These are phyloP conservation scores for Bruguiera gymnorhiza DNA, from an alignment of 345 rosid species.

Conservation along the genomic window DNA sequence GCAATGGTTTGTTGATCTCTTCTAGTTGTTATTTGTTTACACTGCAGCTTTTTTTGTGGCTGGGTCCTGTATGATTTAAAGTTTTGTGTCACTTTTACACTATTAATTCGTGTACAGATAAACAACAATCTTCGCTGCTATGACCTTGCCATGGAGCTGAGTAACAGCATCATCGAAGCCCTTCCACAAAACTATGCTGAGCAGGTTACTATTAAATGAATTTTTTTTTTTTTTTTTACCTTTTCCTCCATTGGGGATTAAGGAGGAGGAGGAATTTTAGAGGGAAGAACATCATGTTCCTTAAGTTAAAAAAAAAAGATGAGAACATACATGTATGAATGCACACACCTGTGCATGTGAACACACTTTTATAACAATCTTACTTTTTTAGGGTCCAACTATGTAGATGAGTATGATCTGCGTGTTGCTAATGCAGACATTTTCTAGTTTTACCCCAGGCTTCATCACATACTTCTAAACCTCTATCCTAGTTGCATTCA, in stretches of 20 bases:
- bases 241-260: not conserved
- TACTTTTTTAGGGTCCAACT: too few relatives aligned
- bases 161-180: slow-evolving; percentile 84
- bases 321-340: too few relatives aligned
- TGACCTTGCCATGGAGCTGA: slow-evolving; percentile 96
- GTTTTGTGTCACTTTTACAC: slow-evolving; percentile 12
- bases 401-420: not conserved
- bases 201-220: slow-evolving; percentile 50
- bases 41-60: not conserved
- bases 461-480: not conserved
- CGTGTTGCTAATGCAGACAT: not conserved
- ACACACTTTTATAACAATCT: too few relatives aligned
- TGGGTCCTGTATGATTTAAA: slow-evolving; percentile 6
- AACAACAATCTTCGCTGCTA: slow-evolving; percentile 97
- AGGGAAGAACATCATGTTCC: too few relatives aligned
- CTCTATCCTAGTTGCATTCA: not conserved
- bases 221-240: not conserved
- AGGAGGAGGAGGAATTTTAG: too few relatives aligned
- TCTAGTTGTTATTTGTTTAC: not conserved
- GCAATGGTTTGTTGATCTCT: slow-evolving; percentile 72
- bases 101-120: slow-evolving; percentile 42
- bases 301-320: too few relatives aligned
- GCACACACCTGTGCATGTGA: too few relatives aligned
- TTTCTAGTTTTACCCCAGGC: not conserved
- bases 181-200: slow-evolving; percentile 96